Percentiles rank a stretch among this genome's conserved stretches.
phyloP scores from a whole-genome alignment of 2,329 filamentous ascomycete genomes.

The Hymenoscyphus fructigenus region DNA sequence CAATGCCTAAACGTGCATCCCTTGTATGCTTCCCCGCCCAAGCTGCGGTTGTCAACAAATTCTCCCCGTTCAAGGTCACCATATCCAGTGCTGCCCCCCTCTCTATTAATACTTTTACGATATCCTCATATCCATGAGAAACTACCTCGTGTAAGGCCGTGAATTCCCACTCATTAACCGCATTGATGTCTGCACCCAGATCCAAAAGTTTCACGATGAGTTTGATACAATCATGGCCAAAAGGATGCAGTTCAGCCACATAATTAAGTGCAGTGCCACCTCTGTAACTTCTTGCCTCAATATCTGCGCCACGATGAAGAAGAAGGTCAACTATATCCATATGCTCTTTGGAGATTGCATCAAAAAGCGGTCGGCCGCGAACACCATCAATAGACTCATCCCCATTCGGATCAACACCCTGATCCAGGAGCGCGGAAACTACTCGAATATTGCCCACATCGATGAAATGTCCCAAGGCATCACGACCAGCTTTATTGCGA shows the following conservation, averaged over 20 bases:
- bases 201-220: not conserved
- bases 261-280: not conserved
- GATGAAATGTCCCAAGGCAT: not conserved
- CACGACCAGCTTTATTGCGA: not conserved
- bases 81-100: not conserved
- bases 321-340: constrained; percentile 1
- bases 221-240: not conserved
- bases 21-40: not conserved
- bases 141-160: not conserved
- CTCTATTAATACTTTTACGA: not conserved
- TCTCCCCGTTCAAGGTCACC: not conserved
- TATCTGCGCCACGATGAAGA: not conserved
- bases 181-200: constrained; percentile 7
- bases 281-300: not conserved
- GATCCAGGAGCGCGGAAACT: not conserved
- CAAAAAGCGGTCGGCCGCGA: not conserved
- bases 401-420: not conserved
- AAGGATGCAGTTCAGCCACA: not conserved
- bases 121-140: not conserved
- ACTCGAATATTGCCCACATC: not conserved
- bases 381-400: not conserved
- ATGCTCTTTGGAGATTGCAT: not conserved
- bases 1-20: not conserved
- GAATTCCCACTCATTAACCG: not conserved
- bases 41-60: not conserved